Evolutionary conservation across 2,329 filamentous ascomycete species (phyloP), one percentile per base, ranked within the genome.

Genomic region (Aspergillus fijiensis): DNA sequence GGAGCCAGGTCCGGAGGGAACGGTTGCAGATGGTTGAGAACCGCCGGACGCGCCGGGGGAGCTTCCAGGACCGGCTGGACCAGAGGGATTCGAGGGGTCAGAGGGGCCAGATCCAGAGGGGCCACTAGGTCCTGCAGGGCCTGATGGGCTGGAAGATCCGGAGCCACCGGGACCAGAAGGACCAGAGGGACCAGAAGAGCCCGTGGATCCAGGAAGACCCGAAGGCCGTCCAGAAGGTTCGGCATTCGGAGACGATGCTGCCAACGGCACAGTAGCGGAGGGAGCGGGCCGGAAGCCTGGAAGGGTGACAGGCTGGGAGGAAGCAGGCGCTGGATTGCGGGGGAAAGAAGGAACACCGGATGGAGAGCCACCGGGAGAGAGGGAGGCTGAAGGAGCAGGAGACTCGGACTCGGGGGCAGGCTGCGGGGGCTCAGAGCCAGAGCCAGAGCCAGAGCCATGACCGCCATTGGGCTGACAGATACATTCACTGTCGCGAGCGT

Each of bases 401-500:
- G 29, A 31, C 6, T 7, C 19, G 5, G 48, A 14, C 23, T 49
- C 48, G 11, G 21, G 35, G n/a, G 5, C 19, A 23, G 50, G 35
- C 16, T 33, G 29, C 11, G 29, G 19, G 14, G 50, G 9, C 11
- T 23, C 51, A 52, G 52, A 48, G 31, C 25, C 23, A 29, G 51
- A 47, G 31, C 27, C 52, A 35, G 52, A 48, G 31, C 25, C 23
- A 29, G 51, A 47, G 31, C 27, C 53, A 35, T 14, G 2, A 10
- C 27, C 49, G 25, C 31, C 29, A 16, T 23, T 61, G 27, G 51
- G 19, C 39, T 59, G 59, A 47, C 63, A 65, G 49, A 47, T 57
- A 39, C 61, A 65, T 19, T 63, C 53, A 19, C 48, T 48, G 49
- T 55, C 54, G 39, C 52, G 62, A 42, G 51, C 55, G n/a, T 56